Evolutionary conservation across 768 basidiomycete genomes (phyloP).

Genomic region (Hysterangium stoloniferum): DNA sequence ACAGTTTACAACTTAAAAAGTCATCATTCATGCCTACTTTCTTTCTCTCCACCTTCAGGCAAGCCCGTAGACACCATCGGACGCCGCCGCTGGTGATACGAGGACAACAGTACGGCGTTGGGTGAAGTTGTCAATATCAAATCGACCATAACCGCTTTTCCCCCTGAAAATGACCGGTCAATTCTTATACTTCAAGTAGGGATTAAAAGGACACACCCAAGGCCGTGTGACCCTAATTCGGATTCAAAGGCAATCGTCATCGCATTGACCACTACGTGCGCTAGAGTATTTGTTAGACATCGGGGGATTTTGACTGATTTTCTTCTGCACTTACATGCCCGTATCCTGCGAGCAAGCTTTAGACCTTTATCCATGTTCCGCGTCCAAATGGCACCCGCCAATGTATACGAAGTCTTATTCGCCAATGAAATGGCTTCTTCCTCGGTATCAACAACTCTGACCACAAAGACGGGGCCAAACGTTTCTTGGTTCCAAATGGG

Average conservation of each 20-base stretch:
- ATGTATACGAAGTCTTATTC: conserved; percentile 45
- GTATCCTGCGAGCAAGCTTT: conserved; percentile 39
- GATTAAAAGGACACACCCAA: conserved; percentile 33
- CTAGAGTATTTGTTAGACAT: too few relatives aligned
- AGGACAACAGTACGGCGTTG: conserved; percentile 35
- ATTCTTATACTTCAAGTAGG: neutral
- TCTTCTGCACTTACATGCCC: conserved; percentile 37
- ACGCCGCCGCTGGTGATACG: conserved; percentile 33
- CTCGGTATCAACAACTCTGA: conserved; percentile 38
- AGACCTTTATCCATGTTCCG: conserved; percentile 31
- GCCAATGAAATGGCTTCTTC: conserved; percentile 52
- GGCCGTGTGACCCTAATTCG: conserved; percentile 30
- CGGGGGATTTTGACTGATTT: too few relatives aligned
- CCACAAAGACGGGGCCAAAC: conserved; percentile 48
- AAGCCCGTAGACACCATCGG: too few relatives aligned
- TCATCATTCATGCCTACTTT: too few relatives aligned
- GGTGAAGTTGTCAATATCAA: conserved; percentile 45
- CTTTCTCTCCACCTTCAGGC: too few relatives aligned
- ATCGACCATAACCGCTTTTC: conserved; percentile 41
- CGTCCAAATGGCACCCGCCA: conserved; percentile 48
- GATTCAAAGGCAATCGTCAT: conserved; percentile 40
- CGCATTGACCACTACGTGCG: conserved; percentile 50
- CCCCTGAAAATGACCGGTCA: conserved; percentile 16
- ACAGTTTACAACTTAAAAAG: conserved; percentile 41
- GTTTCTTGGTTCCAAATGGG: conserved; percentile 49